These are phyloP conservation scores for Rhodotorula babjevae DNA, from an alignment of 768 basidiomycete species.

Conservation along the genomic window DNA sequence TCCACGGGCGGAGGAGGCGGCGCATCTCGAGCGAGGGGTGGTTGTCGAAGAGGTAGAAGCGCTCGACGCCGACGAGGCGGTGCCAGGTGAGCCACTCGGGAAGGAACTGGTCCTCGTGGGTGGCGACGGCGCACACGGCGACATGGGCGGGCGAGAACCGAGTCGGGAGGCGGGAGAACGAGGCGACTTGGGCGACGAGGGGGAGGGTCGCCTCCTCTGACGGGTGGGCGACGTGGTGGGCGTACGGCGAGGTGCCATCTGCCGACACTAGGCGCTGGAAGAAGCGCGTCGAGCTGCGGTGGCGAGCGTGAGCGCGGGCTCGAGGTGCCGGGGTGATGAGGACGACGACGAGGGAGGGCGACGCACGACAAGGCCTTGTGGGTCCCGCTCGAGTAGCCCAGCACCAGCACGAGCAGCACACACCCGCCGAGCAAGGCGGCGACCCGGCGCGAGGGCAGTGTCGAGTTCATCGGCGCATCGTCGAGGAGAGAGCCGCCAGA, in stretches of 20 bases:
- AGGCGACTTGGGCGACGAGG: constrained; percentile 21
- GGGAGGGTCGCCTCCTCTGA: constrained; percentile 11
- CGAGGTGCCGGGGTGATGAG: not conserved
- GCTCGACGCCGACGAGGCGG: constrained; percentile 31
- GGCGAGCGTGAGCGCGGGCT: too few relatives aligned
- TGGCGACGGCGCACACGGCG: constrained; percentile 33
- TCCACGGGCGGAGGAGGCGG: constrained; percentile 27
- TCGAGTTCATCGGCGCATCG: not conserved
- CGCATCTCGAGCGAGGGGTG: constrained; percentile 14
- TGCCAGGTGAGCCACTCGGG: constrained; percentile 39
- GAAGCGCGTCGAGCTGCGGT: not conserved
- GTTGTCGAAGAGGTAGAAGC: constrained; percentile 34
- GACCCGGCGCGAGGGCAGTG: not conserved
- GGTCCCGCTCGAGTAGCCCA: not conserved
- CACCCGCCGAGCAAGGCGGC: not conserved
- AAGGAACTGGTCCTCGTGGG: constrained; percentile 30
- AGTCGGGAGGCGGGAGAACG: constrained; percentile 8
- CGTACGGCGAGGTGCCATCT: not conserved
- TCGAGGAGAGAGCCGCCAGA: not conserved
- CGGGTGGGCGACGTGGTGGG: not conserved
- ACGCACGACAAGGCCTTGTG: not conserved
- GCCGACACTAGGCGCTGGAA: not conserved
- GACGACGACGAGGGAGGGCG: not conserved
- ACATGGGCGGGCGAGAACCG: constrained; percentile 4
- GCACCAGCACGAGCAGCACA: not conserved